Conservation (phyloP, 495 filamentous ascomycete genomes). For the Lentithecium fluviatile region DNA sequence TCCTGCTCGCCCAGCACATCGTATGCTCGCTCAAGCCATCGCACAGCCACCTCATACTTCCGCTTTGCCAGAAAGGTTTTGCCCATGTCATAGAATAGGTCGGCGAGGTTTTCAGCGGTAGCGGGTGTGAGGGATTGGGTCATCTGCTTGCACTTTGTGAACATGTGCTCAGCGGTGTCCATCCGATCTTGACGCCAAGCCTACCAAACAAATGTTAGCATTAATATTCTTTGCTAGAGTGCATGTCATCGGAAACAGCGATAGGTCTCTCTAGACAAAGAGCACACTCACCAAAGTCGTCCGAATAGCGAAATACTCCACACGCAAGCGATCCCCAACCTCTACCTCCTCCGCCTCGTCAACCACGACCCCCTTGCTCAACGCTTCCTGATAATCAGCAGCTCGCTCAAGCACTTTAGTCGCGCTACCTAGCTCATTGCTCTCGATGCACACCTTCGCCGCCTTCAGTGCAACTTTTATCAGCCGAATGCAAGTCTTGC, state of each 20-base stretch:
- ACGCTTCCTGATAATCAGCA: conserved; percentile 59
- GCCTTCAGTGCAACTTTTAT: conserved; percentile 68
- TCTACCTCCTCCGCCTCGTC: conserved; percentile 37
- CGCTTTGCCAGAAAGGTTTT: conserved; percentile 53
- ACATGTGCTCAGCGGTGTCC: conserved; percentile 77
- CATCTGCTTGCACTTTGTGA: conserved; percentile 54
- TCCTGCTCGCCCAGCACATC: conserved; percentile 57
- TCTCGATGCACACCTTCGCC: conserved; percentile 61
- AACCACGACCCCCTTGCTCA: conserved; percentile 47
- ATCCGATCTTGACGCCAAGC: conserved; percentile 68
- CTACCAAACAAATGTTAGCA: conserved; percentile 45
- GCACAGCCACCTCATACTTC: conserved; percentile 56
- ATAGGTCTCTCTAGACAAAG: background rate
- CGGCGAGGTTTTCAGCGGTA: conserved; percentile 63
- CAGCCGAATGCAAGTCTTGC: conserved; percentile 49
- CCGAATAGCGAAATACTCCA: conserved; percentile 70
- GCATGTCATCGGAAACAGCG: too few relatives aligned
- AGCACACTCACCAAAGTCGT: conserved; percentile 58
- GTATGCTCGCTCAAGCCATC: conserved; percentile 74
- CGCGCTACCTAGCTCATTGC: conserved; percentile 55
- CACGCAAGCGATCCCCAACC: conserved; percentile 45
- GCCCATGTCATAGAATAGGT: conserved; percentile 72
- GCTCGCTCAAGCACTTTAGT: conserved; percentile 61
- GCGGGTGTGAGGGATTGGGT: conserved; percentile 48
- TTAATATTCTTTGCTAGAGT: conserved; percentile 1